Percentiles rank a stretch among this genome's conserved stretches.
Evolutionary conservation across 805 yeast species (phyloP).

Genomic region (Metschnikowia vanudenii): DNA sequence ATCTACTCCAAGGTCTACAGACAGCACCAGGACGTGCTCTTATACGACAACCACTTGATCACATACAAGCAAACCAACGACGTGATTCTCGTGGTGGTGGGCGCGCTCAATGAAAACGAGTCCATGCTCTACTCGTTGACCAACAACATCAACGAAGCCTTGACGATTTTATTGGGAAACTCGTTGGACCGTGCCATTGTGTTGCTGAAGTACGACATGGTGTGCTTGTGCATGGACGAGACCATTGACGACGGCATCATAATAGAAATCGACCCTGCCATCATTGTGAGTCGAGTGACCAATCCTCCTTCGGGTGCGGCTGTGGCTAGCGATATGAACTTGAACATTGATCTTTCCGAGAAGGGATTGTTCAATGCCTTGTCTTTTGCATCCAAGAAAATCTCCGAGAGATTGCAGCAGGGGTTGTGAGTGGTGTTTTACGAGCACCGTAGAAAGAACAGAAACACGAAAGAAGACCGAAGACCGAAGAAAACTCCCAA

Average conservation of each 20-base stretch:
- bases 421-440: slow-evolving; percentile 33
- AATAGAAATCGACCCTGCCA: slow-evolving; percentile 83
- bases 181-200: slow-evolving; percentile 77
- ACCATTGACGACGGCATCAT: slow-evolving; percentile 91
- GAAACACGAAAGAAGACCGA: too few species aligned
- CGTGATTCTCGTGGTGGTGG: slow-evolving; percentile 66
- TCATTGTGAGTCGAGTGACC: slow-evolving; percentile 90
- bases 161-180: slow-evolving; percentile 68
- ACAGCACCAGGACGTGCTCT: slow-evolving; percentile 73
- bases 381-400: slow-evolving; percentile 79
- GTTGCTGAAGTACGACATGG: slow-evolving; percentile 81
- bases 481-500: background rate
- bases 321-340: slow-evolving; percentile 52
- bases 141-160: slow-evolving; percentile 74
- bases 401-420: slow-evolving; percentile 46
- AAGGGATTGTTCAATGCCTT: slow-evolving; percentile 80
- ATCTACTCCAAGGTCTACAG: slow-evolving; percentile 76
- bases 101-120: slow-evolving; percentile 83
- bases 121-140: slow-evolving; percentile 71
- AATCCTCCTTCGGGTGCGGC: slow-evolving; percentile 57
- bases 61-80: slow-evolving; percentile 88
- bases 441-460: too few species aligned
- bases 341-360: slow-evolving; percentile 66
- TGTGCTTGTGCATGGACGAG: slow-evolving; percentile 85
- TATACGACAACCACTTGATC: slow-evolving; percentile 75